These are phyloP conservation scores for Pseudocercospora cruenta DNA, from an alignment of 2,329 filamentous ascomycete species.

Conservation along the genomic window DNA sequence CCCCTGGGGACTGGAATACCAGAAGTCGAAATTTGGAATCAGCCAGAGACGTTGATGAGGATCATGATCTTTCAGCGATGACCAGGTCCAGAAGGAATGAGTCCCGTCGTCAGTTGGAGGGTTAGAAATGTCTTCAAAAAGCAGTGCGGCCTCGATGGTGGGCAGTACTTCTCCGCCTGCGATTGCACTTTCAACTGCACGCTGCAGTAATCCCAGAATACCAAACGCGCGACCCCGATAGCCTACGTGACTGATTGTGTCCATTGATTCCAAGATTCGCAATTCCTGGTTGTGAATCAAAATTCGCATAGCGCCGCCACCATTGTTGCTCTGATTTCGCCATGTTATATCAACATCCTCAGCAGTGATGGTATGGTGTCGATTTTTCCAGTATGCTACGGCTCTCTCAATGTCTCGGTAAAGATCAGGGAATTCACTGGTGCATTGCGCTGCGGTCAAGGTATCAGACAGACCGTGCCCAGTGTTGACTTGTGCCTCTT, in stretches of 20 bases:
- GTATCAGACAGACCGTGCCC: background rate
- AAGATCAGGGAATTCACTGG: conserved; percentile 54
- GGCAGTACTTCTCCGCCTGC: conserved; percentile 25
- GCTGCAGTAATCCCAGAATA: conserved; percentile 25
- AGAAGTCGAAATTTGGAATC: conserved; percentile 23
- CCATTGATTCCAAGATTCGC: conserved; percentile 26
- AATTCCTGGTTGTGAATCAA: conserved; percentile 27
- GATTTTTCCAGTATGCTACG: conserved; percentile 18
- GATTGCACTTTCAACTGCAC: conserved; percentile 21
- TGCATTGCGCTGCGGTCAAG: conserved; percentile 43
- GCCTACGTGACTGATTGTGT: conserved; percentile 13
- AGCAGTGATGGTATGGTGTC: conserved; percentile 17
- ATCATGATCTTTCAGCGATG: conserved; percentile 2
- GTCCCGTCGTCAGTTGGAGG: conserved; percentile 19
- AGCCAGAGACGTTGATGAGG: conserved; percentile 20
- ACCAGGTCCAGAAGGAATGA: conserved; percentile 21
- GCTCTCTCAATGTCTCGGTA: conserved; percentile 49
- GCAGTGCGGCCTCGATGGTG: conserved; percentile 26
- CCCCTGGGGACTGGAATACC: conserved; percentile 12
- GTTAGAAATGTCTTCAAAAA: conserved; percentile 22
- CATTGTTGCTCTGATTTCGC: conserved; percentile 31
- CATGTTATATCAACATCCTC: conserved; percentile 26
- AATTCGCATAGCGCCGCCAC: conserved; percentile 24
- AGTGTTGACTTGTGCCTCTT: background rate
- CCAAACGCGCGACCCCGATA: conserved; percentile 18